These are phyloP conservation scores for Ichthyophthirius multifiliis DNA, from an alignment of 169 alveolate species.

Conservation along the genomic window DNA sequence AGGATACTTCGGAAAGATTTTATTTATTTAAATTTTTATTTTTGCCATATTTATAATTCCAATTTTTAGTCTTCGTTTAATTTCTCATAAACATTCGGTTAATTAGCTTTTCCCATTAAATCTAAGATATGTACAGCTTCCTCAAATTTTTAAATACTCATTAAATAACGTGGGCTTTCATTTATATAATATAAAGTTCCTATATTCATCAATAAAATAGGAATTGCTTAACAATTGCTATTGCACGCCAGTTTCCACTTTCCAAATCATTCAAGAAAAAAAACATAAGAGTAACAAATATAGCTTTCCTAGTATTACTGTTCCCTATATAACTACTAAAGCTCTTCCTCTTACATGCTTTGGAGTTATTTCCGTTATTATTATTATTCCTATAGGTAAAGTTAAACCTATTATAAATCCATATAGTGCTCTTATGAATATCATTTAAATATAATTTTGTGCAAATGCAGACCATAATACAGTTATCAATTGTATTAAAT, in stretches of 20 bases:
- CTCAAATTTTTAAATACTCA: background rate
- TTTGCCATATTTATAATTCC: background rate
- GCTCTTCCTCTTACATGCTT: conserved; percentile 20
- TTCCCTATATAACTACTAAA: conserved; percentile 1
- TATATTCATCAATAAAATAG: background rate
- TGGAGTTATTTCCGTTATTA: conserved; percentile 33
- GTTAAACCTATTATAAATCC: conserved; percentile 17
- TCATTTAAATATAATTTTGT: background rate
- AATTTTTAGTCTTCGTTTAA: background rate
- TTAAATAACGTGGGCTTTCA: conserved; percentile 21
- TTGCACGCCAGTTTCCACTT: conserved; percentile 39
- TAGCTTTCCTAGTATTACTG: conserved; percentile 10
- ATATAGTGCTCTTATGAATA: background rate
- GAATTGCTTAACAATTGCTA: conserved; percentile 16
- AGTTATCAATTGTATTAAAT: conserved; percentile 10
- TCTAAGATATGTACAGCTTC: conserved; percentile 23
- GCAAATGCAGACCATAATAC: conserved; percentile 23
- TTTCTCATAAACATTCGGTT: background rate
- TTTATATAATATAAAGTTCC: conserved; percentile 5
- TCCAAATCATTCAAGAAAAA: conserved; percentile 8
- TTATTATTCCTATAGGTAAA: conserved; percentile 15
- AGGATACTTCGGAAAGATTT: background rate
- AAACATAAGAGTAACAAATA: conserved; percentile 12
- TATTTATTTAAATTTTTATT: background rate
- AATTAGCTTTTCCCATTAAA: background rate